Conservation (phyloP, 768 basidiomycete genomes). For the Tremella mesenterica region DNA sequence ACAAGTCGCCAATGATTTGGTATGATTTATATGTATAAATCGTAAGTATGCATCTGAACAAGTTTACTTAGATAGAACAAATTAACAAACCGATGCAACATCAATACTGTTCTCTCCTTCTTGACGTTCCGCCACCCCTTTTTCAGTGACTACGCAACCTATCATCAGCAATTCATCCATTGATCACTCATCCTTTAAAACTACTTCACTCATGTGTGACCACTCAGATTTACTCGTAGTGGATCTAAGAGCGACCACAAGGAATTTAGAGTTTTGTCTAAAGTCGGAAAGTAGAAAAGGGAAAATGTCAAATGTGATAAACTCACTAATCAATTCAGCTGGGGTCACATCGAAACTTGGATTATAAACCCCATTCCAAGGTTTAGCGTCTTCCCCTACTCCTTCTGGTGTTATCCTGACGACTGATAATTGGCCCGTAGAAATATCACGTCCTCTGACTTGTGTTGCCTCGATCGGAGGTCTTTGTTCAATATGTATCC, state of each 20-base stretch:
- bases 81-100: slow-evolving; percentile 55
- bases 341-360: slow-evolving; percentile 97
- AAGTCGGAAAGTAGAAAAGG: neutral
- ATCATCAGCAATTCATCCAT: neutral
- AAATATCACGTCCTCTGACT: slow-evolving; percentile 68
- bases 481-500: slow-evolving; percentile 89
- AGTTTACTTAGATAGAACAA: no score
- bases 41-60: no score
- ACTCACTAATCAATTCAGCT: slow-evolving; percentile 82
- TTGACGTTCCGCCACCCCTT: slow-evolving; percentile 71
- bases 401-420: slow-evolving; percentile 71
- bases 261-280: neutral
- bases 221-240: neutral
- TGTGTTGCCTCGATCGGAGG: slow-evolving; percentile 79
- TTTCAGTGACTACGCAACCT: slow-evolving; percentile 70
- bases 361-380: slow-evolving; percentile 56
- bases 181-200: neutral
- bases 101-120: slow-evolving; percentile 58
- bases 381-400: slow-evolving; percentile 40
- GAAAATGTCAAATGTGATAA: neutral
- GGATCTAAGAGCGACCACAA: neutral
- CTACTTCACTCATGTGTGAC: no score
- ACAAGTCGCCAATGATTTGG: no score
- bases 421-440: slow-evolving; percentile 56
- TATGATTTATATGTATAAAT: no score